A percentile compares a stretch with the other conserved stretches of the same genome.
These are phyloP conservation scores for Rhizopogon vesiculosus DNA, from an alignment of 768 basidiomycete species.

Conservation along the genomic window DNA sequence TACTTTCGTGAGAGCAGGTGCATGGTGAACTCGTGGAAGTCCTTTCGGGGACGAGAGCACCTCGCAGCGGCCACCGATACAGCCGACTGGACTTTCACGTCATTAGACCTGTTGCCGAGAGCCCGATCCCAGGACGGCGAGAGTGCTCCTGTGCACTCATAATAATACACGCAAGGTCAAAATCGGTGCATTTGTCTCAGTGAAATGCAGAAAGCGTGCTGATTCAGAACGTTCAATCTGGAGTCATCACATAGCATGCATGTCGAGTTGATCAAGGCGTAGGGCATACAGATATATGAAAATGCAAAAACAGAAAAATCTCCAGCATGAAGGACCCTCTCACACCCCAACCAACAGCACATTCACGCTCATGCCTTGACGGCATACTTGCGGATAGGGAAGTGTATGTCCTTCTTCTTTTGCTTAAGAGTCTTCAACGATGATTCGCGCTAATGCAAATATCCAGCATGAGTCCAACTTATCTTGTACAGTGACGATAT, in stretches of 20 bases:
- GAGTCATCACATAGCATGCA: slow-evolving; percentile 23
- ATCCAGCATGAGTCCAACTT: slow-evolving; percentile 3
- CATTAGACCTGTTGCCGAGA: background rate
- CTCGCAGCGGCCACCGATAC: background rate
- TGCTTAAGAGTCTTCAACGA: slow-evolving; percentile 89
- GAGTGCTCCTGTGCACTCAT: background rate
- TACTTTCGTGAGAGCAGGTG: background rate
- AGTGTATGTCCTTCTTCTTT: slow-evolving; percentile 91
- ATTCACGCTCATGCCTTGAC: slow-evolving; percentile 72
- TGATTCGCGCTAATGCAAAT: slow-evolving; percentile 60
- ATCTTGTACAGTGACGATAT: background rate
- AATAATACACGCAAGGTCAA: background rate
- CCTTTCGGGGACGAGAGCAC: background rate
- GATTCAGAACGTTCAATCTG: background rate
- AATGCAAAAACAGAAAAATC: slow-evolving; percentile 24
- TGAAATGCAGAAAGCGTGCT: background rate
- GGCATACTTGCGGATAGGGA: slow-evolving; percentile 91
- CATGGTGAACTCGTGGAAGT: too few species aligned
- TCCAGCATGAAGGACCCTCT: slow-evolving; percentile 6
- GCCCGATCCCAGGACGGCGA: background rate
- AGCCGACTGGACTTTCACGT: background rate
- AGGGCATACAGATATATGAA: slow-evolving; percentile 34
- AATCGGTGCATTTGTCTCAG: background rate
- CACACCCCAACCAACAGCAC: slow-evolving; percentile 17
- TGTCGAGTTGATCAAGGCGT: slow-evolving; percentile 29